A percentile compares a stretch with the other conserved stretches of the same genome.
Conservation (phyloP, 345 rosid genomes). For the Draba incana region DNA sequence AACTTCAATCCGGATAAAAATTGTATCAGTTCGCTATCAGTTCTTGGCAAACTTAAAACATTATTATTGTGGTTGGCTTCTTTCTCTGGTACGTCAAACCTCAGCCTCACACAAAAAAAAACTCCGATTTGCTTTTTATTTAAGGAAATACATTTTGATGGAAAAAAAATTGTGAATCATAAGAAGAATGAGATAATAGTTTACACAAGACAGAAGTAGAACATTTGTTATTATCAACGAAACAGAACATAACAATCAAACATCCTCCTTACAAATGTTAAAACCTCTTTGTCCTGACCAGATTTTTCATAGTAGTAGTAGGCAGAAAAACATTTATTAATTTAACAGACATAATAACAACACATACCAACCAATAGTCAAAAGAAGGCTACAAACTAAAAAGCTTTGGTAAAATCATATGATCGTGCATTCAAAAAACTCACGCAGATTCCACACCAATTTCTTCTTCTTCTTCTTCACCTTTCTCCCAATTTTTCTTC, state of each 20-base stretch:
- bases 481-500: slow-evolving; percentile 6
- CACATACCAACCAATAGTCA: slow-evolving; percentile 11
- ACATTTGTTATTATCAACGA: slow-evolving; percentile 1
- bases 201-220: neutral
- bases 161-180: too few relatives aligned
- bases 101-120: too few relatives aligned
- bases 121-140: too few relatives aligned
- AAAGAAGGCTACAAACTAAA: slow-evolving; percentile 3
- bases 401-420: slow-evolving; percentile 21
- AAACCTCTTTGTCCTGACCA: slow-evolving; percentile 3
- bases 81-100: too few relatives aligned
- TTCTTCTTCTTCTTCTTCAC: slow-evolving; percentile 28
- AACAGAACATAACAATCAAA: slow-evolving; percentile 21
- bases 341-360: slow-evolving; percentile 8
- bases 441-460: slow-evolving; percentile 38
- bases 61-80: too few relatives aligned
- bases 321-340: neutral
- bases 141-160: too few relatives aligned
- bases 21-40: too few relatives aligned
- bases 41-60: too few relatives aligned
- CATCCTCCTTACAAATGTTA: slow-evolving; percentile 17
- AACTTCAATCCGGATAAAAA: too few relatives aligned
- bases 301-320: slow-evolving; percentile 1
- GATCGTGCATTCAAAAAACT: slow-evolving; percentile 38
- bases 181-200: neutral